A percentile compares a stretch with the other conserved stretches of the same genome.
These are phyloP conservation scores for Testicularia cyperi DNA, from an alignment of 1,284 basidiomycete genomes.

Conservation along the genomic window DNA sequence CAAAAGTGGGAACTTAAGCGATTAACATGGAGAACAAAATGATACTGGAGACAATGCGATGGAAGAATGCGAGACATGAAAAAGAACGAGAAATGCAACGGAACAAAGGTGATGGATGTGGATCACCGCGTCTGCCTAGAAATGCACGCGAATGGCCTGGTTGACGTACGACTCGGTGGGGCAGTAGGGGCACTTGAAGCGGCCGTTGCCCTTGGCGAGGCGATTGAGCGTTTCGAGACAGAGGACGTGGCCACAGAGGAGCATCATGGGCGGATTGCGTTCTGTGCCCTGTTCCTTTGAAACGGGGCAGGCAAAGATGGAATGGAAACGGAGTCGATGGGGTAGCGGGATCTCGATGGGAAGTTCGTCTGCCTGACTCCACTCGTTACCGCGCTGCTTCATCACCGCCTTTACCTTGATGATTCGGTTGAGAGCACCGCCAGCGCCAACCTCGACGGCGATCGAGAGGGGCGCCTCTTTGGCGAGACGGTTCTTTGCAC, in stretches of 20 bases:
- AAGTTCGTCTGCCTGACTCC: constrained; percentile 84
- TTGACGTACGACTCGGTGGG: constrained; percentile 47
- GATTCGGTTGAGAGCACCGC: constrained; percentile 81
- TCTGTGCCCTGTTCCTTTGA: constrained; percentile 95
- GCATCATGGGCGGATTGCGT: constrained; percentile 94
- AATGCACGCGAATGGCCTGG: constrained; percentile 50
- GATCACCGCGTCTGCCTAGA: no score
- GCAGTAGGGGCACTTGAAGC: constrained; percentile 58
- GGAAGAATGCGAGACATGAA: background rate
- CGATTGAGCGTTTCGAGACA: constrained; percentile 47
- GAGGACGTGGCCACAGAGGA: constrained; percentile 78
- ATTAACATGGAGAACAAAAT: no score
- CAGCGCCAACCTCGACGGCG: constrained; percentile 84
- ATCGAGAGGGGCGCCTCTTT: constrained; percentile 82
- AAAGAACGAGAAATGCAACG: background rate
- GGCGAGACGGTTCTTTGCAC: constrained; percentile 80
- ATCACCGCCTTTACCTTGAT: constrained; percentile 90
- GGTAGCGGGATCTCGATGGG: constrained; percentile 92
- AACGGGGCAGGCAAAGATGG: constrained; percentile 94
- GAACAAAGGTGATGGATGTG: background rate
- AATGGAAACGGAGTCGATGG: constrained; percentile 77
- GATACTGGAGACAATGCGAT: no score
- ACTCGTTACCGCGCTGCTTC: constrained; percentile 85
- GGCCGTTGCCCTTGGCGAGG: constrained; percentile 70
- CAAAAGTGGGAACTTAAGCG: no score